A percentile compares a stretch with the other conserved stretches of the same genome.
phyloP scores from a whole-genome alignment of 2,329 filamentous ascomycete species.

The Colletotrichum neosansevieriae region DNA sequence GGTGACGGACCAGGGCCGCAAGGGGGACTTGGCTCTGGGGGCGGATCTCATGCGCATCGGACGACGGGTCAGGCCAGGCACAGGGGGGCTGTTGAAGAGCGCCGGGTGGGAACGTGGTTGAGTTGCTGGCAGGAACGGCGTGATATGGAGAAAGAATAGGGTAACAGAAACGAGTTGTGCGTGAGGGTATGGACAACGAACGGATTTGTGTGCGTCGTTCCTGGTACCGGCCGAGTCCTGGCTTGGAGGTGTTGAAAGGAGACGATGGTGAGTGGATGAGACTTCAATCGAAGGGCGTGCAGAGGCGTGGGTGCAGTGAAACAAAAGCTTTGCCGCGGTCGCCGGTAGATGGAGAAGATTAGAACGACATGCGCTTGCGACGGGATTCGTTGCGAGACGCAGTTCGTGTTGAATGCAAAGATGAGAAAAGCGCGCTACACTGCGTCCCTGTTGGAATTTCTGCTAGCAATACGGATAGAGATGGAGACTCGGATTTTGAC shows the following conservation, averaged over 20 bases:
- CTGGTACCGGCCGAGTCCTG: constrained; percentile 17
- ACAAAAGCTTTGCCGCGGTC: constrained; percentile 8
- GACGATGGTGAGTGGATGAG: constrained; percentile 7
- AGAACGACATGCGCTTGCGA: constrained; percentile 9
- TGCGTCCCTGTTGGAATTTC: constrained; percentile 29
- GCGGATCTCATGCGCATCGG: constrained; percentile 39
- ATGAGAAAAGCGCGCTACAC: constrained; percentile 13
- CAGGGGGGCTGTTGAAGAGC: constrained; percentile 29
- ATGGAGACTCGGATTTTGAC: constrained; percentile 38
- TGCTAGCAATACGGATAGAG: constrained; percentile 28
- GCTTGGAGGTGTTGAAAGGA: neutral
- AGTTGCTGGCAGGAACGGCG: constrained; percentile 30
- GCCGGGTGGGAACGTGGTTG: constrained; percentile 31
- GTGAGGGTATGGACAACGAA: constrained; percentile 12
- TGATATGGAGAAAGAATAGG: constrained; percentile 37
- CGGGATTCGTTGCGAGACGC: constrained; percentile 9
- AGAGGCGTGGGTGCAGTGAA: constrained; percentile 30
- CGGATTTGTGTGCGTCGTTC: too few relatives aligned
- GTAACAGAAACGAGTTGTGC: constrained; percentile 32
- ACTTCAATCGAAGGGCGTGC: constrained; percentile 19
- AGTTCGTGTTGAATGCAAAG: constrained; percentile 9
- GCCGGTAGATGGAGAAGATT: neutral
- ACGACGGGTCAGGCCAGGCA: constrained; percentile 37
- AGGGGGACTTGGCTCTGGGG: constrained; percentile 38
- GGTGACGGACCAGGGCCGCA: constrained; percentile 27